A percentile compares a stretch with the other conserved stretches of the same genome.
Evolutionary conservation across 2,329 filamentous ascomycete genomes (phyloP).

Genomic region (Cordyceps cicadae): DNA sequence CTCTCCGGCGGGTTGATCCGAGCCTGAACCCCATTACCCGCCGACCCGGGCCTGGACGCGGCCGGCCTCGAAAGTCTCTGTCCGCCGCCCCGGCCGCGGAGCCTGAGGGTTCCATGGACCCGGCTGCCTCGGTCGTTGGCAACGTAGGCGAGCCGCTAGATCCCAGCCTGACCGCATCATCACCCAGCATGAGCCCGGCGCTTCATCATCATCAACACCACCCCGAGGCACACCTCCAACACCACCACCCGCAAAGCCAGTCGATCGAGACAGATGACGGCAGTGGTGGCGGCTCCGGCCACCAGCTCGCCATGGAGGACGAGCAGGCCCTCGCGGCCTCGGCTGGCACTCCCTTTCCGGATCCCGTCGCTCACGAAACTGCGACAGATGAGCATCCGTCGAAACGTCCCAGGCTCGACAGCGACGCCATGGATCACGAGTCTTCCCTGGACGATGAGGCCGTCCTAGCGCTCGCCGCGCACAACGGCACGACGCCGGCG

Average conservation of each 20-base stretch:
- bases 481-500: slow-evolving; percentile 31
- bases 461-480: slow-evolving; percentile 38
- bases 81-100: not conserved
- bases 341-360: not conserved
- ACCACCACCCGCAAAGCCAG: not conserved
- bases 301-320: slow-evolving; percentile 2
- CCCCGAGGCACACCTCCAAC: not conserved
- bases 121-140: not conserved
- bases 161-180: not conserved
- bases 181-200: not conserved
- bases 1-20: slow-evolving; percentile 37
- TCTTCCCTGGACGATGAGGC: slow-evolving; percentile 38
- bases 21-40: slow-evolving; percentile 51
- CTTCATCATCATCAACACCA: not conserved
- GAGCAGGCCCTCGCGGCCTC: slow-evolving; percentile 4
- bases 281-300: not conserved
- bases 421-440: slow-evolving; percentile 24
- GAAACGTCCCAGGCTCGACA: slow-evolving; percentile 34
- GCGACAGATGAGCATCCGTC: slow-evolving; percentile 25
- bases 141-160: not conserved
- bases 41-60: slow-evolving; percentile 49
- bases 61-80: slow-evolving; percentile 39
- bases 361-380: not conserved
- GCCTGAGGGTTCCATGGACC: not conserved
- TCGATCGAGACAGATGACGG: not conserved